Percentiles rank a stretch among this genome's conserved stretches.
Conservation (phyloP, 2,329 filamentous ascomycete species). For the Diaporthe australafricana region DNA sequence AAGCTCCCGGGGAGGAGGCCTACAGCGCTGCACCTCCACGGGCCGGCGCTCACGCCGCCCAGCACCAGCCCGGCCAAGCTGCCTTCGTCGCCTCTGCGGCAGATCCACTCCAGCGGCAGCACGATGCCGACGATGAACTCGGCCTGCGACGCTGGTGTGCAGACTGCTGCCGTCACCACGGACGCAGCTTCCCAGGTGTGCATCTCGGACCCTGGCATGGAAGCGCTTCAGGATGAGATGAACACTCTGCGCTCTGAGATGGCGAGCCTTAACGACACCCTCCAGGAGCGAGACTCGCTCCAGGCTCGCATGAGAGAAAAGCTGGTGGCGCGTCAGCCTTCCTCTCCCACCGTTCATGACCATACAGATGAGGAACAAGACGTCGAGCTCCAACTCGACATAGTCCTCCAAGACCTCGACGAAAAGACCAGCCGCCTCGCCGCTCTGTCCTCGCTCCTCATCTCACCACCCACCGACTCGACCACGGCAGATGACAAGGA, state of each 20-base stretch:
- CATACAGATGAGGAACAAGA: slow-evolving; percentile 17
- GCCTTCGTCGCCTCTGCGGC: neutral
- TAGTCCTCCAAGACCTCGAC: slow-evolving; percentile 33
- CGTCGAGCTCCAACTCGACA: slow-evolving; percentile 34
- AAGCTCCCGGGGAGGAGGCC: neutral
- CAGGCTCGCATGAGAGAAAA: slow-evolving; percentile 19
- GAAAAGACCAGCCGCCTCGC: slow-evolving; percentile 31
- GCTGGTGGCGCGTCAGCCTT: neutral
- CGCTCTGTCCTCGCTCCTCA: slow-evolving; percentile 11
- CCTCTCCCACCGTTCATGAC: neutral
- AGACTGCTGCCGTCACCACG: neutral
- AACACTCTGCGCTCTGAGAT: slow-evolving; percentile 28
- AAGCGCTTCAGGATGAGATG: neutral
- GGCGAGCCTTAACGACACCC: slow-evolving; percentile 1
- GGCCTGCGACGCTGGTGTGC: slow-evolving; percentile 14
- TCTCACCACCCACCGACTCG: neutral
- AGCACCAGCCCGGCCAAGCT: slow-evolving; percentile 34
- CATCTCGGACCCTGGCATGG: neutral
- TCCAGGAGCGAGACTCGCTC: slow-evolving; percentile 1
- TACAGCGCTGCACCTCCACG: neutral
- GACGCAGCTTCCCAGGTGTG: slow-evolving; percentile 6
- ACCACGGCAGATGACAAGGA: neutral
- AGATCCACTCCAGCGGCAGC: neutral
- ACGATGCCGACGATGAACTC: neutral
- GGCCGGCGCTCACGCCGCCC: slow-evolving; percentile 31